A percentile compares a stretch with the other conserved stretches of the same genome.
phyloP scores from a whole-genome alignment of 192 early-diverging fungal genomes.

The Jimgerdemannia lactiflua region DNA sequence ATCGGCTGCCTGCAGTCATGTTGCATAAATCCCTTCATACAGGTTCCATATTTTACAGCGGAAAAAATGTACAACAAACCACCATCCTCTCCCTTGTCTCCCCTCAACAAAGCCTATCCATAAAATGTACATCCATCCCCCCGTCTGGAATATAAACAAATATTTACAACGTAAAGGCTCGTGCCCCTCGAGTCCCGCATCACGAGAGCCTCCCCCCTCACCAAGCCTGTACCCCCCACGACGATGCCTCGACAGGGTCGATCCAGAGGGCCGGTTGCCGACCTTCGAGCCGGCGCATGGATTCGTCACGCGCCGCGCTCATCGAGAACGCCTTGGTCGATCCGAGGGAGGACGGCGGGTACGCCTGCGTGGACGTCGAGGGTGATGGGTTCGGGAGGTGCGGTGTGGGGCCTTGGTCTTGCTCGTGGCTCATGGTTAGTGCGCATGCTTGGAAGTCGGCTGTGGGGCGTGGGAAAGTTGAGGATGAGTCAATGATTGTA shows the following conservation, averaged over 20 bases:
- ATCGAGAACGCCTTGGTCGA: not conserved
- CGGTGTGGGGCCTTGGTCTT: not conserved
- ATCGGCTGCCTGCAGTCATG: too few relatives aligned
- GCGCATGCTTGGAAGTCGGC: not conserved
- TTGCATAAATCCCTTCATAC: too few relatives aligned
- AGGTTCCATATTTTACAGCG: too few relatives aligned
- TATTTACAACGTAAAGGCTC: not conserved
- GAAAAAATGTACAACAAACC: too few relatives aligned
- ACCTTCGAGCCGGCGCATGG: not conserved
- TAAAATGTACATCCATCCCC: too few relatives aligned
- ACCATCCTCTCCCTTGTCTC: too few relatives aligned
- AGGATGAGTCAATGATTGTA: not conserved
- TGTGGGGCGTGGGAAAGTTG: not conserved
- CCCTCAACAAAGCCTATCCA: too few relatives aligned
- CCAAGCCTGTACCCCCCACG: not conserved
- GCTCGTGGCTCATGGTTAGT: not conserved
- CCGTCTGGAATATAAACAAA: too few relatives aligned
- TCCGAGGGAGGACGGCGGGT: not conserved
- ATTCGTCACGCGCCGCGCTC: not conserved
- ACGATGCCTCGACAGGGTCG: not conserved
- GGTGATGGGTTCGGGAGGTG: not conserved
- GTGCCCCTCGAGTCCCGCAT: too few relatives aligned
- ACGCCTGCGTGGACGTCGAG: not conserved
- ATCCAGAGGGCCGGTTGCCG: not conserved
- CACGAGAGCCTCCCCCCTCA: not conserved